Percentiles rank a stretch among this genome's conserved stretches.
Evolutionary conservation across 148 eudicot genomes (phyloP).

Genomic region (Camellia japonica): DNA sequence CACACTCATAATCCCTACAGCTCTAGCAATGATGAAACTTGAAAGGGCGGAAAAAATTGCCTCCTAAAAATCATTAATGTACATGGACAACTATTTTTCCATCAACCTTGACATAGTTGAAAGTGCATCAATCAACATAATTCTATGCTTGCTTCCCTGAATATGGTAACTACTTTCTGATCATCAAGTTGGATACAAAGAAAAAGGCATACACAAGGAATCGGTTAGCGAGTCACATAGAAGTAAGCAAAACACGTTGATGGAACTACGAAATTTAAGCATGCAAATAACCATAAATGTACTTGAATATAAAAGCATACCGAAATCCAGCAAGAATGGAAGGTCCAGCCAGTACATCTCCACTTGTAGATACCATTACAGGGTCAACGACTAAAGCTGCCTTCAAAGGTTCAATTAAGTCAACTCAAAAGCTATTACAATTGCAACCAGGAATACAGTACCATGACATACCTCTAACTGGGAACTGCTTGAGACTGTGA

Average conservation of each 20-base stretch:
- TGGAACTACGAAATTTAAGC: not conserved
- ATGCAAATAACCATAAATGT: not conserved
- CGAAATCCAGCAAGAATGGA: conserved; percentile 60
- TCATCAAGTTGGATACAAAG: not conserved
- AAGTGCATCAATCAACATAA: not conserved
- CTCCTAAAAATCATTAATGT: not conserved
- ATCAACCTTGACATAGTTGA: not conserved
- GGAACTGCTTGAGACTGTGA: conserved; percentile 58
- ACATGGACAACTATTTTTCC: not conserved
- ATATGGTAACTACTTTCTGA: not conserved
- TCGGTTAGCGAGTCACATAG: not conserved
- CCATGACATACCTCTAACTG: conserved; percentile 60
- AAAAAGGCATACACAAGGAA: not conserved
- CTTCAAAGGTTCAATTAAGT: conserved; percentile 40
- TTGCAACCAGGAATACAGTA: conserved; percentile 9
- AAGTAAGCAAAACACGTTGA: not conserved
- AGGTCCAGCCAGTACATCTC: conserved; percentile 79
- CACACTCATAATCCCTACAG: not conserved
- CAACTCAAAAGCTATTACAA: conserved; percentile 26
- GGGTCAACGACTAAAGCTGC: conserved; percentile 96
- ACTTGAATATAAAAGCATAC: conserved; percentile 31
- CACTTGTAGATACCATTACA: conserved; percentile 97
- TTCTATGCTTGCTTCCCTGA: not conserved
- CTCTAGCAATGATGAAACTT: not conserved
- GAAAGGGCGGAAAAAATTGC: not conserved